Conservation (phyloP, 2,329 filamentous ascomycete species). For the Neonectria neomacrospora region DNA sequence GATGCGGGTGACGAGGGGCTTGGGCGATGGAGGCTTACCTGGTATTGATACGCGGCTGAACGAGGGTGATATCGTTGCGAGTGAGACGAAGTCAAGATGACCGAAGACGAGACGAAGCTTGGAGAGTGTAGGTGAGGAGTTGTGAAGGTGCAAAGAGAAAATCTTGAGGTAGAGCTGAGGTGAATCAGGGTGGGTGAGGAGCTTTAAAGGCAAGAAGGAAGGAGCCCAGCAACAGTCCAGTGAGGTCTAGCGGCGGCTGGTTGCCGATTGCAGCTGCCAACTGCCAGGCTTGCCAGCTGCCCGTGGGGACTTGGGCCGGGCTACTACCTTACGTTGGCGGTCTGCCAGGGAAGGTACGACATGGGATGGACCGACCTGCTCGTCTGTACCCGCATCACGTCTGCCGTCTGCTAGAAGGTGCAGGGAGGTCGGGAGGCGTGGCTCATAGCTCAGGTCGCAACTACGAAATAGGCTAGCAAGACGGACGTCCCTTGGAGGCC, state of each 20-base stretch:
- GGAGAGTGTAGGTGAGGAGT: slow-evolving; percentile 35
- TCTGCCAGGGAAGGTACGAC: slow-evolving; percentile 26
- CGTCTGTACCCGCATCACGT: slow-evolving; percentile 14
- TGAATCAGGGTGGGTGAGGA: slow-evolving; percentile 38
- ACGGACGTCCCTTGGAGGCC: slow-evolving; percentile 9
- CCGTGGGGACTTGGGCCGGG: slow-evolving; percentile 10
- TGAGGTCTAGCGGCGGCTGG: slow-evolving; percentile 35
- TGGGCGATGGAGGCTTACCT: slow-evolving; percentile 31
- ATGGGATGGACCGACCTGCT: slow-evolving; percentile 26
- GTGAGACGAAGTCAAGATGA: slow-evolving; percentile 33
- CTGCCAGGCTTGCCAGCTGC: slow-evolving; percentile 13
- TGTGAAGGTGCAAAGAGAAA: slow-evolving; percentile 39
- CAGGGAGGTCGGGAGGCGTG: slow-evolving; percentile 34
- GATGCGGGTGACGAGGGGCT: not conserved
- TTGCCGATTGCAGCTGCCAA: slow-evolving; percentile 27
- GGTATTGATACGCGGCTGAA: slow-evolving; percentile 34
- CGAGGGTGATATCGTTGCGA: slow-evolving; percentile 37
- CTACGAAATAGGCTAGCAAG: not conserved
- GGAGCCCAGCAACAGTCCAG: slow-evolving; percentile 29
- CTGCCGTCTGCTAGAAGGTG: slow-evolving; percentile 16
- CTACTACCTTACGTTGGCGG: slow-evolving; percentile 19
- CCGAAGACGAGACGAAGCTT: slow-evolving; percentile 21
- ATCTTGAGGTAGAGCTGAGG: slow-evolving; percentile 30
- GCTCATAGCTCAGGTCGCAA: slow-evolving; percentile 29
- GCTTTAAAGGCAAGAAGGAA: slow-evolving; percentile 42